Evolutionary conservation across 768 basidiomycete species (phyloP), one percentile per base, ranked within the genome.

Genomic region (Austroboletus eburneus): DNA sequence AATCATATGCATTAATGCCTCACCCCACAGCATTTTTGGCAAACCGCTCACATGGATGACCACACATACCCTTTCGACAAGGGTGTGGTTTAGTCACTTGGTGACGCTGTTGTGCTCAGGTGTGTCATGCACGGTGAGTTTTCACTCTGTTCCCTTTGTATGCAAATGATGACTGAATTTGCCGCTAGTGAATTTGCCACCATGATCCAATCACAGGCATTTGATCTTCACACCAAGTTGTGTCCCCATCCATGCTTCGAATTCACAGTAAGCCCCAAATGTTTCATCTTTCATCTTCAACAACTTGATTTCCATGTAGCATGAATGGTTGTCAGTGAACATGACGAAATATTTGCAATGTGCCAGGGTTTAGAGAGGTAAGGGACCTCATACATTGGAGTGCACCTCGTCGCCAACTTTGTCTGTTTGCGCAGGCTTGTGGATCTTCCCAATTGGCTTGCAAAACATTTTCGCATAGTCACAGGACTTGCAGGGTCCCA

Each of bases 371-470:
- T 43, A 34, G 0, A 69, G 54, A 1, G 57, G 63, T 0, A 73
- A 62, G 3, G 72, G 75, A 14, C 77, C 75, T 72, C 76, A 78
- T 2, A 77, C 37, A 51, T 79, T 71, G 4, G 59, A 51, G 50
- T 73, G 66, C 8, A 76, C 48, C 23, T 67, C 61, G 1, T 66
- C 65, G 13, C 72, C 68, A 50, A 74, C 63, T 3, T 48, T 51
- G 3, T 42, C 52, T 0, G 13, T 5, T 1, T 32, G 4, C 2
- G 16, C 67, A 62, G 46, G 46, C 12, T 54, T 24, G 8, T 49
- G 51, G 2, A 50, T 40, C 21, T 62, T 57, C 12, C 62, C 51
- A 8, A 63, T 62, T 0, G 69, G 56, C 46, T 69, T 68, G 0
- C 61, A 44, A 1, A 57, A 73, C 0, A 63, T 59, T 50, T 77